Conservation (phyloP, 2,329 filamentous ascomycete species). For the Clonostachys rhizophaga region DNA sequence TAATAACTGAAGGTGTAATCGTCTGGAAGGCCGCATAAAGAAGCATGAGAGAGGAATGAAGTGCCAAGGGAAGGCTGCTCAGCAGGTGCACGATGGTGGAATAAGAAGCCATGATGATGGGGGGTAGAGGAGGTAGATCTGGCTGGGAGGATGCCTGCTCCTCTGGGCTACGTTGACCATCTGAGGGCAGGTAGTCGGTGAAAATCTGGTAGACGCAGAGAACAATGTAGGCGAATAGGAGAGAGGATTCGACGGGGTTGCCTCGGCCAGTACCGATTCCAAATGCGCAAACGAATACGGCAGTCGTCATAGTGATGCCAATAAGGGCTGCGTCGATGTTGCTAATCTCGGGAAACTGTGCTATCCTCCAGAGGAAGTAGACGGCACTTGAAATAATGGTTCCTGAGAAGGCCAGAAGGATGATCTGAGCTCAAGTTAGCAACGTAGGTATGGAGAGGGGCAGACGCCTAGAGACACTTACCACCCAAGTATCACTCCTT, state of each 20-base stretch:
- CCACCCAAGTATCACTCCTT: constrained; percentile 94
- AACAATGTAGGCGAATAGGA: constrained; percentile 96
- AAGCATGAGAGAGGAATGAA: constrained; percentile 80
- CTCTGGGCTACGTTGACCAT: constrained; percentile 45
- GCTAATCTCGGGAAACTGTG: constrained; percentile 87
- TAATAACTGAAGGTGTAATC: constrained; percentile 92
- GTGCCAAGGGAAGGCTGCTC: constrained; percentile 75
- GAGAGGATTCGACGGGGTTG: constrained; percentile 90
- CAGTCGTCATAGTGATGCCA: constrained; percentile 86
- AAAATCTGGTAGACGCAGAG: constrained; percentile 99
- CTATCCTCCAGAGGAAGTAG: constrained; percentile 95
- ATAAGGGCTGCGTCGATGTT: constrained; percentile 92
- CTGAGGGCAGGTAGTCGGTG: constrained; percentile 90
- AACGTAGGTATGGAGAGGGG: constrained; percentile 1
- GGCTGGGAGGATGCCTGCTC: constrained; percentile 54
- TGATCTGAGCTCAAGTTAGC: constrained; percentile 60
- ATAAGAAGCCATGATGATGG: constrained; percentile 98
- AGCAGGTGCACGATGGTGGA: constrained; percentile 84
- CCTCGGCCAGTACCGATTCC: constrained; percentile 91
- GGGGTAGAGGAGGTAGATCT: constrained; percentile 94
- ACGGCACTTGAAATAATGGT: constrained; percentile 90
- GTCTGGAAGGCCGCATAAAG: constrained; percentile 90
- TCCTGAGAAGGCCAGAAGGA: constrained; percentile 80
- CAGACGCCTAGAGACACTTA: constrained; percentile 37
- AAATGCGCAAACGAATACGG: constrained; percentile 87